Base-by-base conservation (phyloP, 2,329 filamentous ascomycete genomes). In the Huntiella omanensis region DNA sequence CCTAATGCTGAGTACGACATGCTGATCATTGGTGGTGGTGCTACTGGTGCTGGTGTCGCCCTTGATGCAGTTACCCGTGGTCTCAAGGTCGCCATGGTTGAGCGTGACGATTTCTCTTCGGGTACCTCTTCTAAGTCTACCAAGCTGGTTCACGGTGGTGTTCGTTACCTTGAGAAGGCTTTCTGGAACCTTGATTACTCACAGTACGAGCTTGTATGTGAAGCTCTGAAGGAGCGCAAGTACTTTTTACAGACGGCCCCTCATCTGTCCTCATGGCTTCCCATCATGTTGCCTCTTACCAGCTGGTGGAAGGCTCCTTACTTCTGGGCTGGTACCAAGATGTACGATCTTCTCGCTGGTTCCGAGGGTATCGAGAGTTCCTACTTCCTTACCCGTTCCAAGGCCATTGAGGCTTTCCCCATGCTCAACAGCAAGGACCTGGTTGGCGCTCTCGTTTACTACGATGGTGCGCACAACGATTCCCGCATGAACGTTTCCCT, bases 401-500 rank as follows among this genome's bases (percentile, higher is more conserved):
- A 88, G 63, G 83, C 84, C 6, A 67, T 92, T 52, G 83, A 88
- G 59, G 81, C 81, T 2, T 92, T 92, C 58, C 85, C 85, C 5
- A 91, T 92, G 84, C 63, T 92, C 53, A 87, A 84, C 64, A 80
- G 76, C 57, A 77, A 82, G 37, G 76, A 80, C 53, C 66, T 92
- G 11, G 73, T 86, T 39, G 85, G 85, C 50, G 83, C 84, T 49
- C 65, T 92, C 56, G 84, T 92, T 17, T 93, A 93, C 67, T 92
- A 92, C 59, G 84, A 93, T 64, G 85, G 85, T 54, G 83, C 83
- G 28, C 85, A 93, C 64, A 93, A 93, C 57, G 85, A 93, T 61
- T 91, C 84, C 15, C 75, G 85, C 43, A 92, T 93, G 84, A 92
- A 92, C 58, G 80, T 91, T 22, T 87, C 83, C 6, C 69, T 92